Conservation (phyloP, 2,329 filamentous ascomycete species). For the Paecilomyces sp. region DNA sequence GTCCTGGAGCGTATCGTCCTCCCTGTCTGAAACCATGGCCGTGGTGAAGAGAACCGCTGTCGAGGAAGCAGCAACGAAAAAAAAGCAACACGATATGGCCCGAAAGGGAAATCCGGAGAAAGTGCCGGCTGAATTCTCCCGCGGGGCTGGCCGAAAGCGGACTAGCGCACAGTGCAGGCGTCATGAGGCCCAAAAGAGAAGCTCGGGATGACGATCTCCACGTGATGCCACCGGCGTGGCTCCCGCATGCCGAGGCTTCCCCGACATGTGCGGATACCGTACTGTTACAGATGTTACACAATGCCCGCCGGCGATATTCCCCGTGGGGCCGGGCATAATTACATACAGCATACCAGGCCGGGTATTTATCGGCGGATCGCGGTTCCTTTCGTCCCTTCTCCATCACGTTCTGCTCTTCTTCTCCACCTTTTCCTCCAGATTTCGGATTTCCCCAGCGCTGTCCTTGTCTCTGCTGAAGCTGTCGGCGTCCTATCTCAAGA, state of each 20-base stretch:
- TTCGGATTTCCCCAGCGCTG: not conserved
- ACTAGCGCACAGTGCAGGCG: not conserved
- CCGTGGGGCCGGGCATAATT: slow-evolving; percentile 5
- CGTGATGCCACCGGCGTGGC: not conserved
- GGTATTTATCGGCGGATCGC: slow-evolving; percentile 10
- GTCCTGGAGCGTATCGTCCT: slow-evolving; percentile 20
- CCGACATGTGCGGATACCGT: not conserved
- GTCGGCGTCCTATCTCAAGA: not conserved
- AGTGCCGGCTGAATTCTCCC: not conserved
- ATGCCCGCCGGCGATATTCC: not conserved
- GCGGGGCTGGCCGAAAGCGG: not conserved
- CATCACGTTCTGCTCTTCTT: not conserved
- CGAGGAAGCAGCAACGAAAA: not conserved
- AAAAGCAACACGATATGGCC: not conserved
- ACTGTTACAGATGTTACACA: not conserved
- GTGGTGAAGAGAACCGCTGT: not conserved
- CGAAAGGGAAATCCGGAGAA: not conserved
- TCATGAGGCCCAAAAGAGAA: not conserved
- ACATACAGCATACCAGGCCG: slow-evolving; percentile 7
- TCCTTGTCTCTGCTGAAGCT: not conserved
- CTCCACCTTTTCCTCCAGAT: slow-evolving; percentile 5
- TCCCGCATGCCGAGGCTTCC: not conserved
- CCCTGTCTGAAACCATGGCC: slow-evolving; percentile 7
- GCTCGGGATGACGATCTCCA: not conserved
- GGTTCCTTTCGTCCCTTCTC: not conserved